These are phyloP conservation scores for Verruconis gallopava DNA, from an alignment of 2,329 filamentous ascomycete genomes.

Conservation along the genomic window DNA sequence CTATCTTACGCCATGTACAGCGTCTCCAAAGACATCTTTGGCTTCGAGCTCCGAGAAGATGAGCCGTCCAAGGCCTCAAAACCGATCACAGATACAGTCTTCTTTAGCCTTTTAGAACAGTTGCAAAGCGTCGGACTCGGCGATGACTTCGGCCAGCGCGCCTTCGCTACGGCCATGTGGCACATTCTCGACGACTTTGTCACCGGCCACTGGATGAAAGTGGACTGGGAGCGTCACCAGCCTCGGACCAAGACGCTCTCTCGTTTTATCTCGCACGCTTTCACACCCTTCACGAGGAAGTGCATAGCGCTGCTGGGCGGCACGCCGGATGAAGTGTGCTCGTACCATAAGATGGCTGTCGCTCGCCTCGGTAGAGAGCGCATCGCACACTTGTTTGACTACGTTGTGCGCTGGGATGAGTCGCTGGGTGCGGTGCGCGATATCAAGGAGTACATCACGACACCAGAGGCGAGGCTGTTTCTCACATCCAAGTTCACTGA, in stretches of 20 bases:
- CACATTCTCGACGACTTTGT: conserved; percentile 52
- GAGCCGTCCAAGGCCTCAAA: background rate
- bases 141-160: conserved; percentile 54
- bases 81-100: conserved; percentile 12
- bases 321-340: conserved; percentile 23
- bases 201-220: conserved; percentile 43
- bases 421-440: conserved; percentile 63
- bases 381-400: conserved; percentile 64
- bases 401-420: conserved; percentile 61
- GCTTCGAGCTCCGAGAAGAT: background rate
- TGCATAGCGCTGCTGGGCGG: conserved; percentile 46
- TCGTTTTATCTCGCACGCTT: conserved; percentile 56
- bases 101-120: conserved; percentile 45
- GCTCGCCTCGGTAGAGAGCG: conserved; percentile 55
- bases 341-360: conserved; percentile 59
- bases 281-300: conserved; percentile 38
- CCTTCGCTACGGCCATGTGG: conserved; percentile 61
- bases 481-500: conserved; percentile 57
- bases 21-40: conserved; percentile 36
- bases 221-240: conserved; percentile 44
- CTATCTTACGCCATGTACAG: conserved; percentile 42
- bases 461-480: conserved; percentile 53
- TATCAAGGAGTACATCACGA: conserved; percentile 54
- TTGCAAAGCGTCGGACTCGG: conserved; percentile 54
- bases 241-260: conserved; percentile 47